Percentiles rank a stretch among this genome's conserved stretches.
Evolutionary conservation across 1,284 basidiomycete species (phyloP).

Genomic region (Phaffia rhodozyma): DNA sequence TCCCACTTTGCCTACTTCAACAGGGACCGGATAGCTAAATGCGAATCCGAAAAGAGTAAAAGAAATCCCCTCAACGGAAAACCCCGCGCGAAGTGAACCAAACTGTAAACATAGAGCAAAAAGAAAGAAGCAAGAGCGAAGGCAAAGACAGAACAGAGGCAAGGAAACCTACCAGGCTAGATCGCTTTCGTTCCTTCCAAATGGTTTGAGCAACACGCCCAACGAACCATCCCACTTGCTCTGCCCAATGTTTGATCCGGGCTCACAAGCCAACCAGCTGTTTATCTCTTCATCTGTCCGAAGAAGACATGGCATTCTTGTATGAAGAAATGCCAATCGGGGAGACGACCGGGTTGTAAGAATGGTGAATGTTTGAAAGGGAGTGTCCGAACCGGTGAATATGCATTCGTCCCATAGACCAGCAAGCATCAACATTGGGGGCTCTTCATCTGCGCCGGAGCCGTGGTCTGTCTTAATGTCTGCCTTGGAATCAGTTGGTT

Average conservation of each 20-base stretch:
- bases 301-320: conserved; percentile 15
- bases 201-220: conserved; percentile 1
- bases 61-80: background rate
- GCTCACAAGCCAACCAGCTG: conserved; percentile 16
- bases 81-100: too few relatives aligned
- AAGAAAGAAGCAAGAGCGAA: background rate
- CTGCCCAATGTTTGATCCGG: background rate
- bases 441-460: background rate
- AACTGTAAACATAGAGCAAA: background rate
- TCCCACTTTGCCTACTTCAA: conserved; percentile 83
- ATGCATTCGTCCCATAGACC: conserved; percentile 11
- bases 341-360: conserved; percentile 13
- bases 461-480: background rate
- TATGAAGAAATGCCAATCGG: conserved; percentile 7
- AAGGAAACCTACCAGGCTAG: conserved; percentile 1
- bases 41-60: background rate
- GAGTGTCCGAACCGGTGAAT: background rate
- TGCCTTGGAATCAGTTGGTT: background rate
- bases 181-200: background rate
- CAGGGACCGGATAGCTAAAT: conserved; percentile 68
- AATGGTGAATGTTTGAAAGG: conserved; percentile 16
- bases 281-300: background rate
- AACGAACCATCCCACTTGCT: background rate
- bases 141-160: background rate
- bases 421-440: conserved; percentile 7